These are phyloP conservation scores for Yamadazyma friedrichii DNA, from an alignment of 1,139 yeast genomes.

Conservation along the genomic window DNA sequence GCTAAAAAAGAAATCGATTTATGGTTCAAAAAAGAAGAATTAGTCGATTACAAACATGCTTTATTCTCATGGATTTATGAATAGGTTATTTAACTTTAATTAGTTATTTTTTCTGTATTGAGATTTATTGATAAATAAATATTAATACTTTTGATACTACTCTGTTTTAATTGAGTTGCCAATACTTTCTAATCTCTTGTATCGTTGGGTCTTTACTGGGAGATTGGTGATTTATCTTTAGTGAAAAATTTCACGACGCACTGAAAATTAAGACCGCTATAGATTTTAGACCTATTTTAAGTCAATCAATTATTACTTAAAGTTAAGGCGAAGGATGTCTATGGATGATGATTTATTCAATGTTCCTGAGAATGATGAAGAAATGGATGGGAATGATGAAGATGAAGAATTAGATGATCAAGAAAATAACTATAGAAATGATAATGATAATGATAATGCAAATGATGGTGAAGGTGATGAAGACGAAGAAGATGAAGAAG, in stretches of 20 bases:
- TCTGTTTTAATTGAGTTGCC: too few species aligned
- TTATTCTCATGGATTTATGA: constrained; percentile 91
- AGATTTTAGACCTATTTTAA: too few species aligned
- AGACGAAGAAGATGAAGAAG: constrained; percentile 18
- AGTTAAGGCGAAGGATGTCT: constrained; percentile 6
- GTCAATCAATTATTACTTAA: too few species aligned
- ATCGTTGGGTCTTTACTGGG: too few species aligned
- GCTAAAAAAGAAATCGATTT: constrained; percentile 94
- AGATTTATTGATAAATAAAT: too few species aligned
- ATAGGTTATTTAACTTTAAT: constrained; percentile 33
- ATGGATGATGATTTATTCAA: constrained; percentile 21
- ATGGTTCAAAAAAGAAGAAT: constrained; percentile 99
- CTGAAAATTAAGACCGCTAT: too few species aligned
- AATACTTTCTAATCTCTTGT: too few species aligned
- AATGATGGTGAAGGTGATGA: constrained; percentile 19
- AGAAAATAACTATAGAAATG: constrained; percentile 18
- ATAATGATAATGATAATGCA: constrained; percentile 14
- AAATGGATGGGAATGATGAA: constrained; percentile 14
- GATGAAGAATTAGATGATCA: constrained; percentile 18
- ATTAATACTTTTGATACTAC: not conserved
- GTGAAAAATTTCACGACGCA: too few species aligned
- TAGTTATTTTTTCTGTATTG: not conserved
- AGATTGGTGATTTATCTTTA: too few species aligned
- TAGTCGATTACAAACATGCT: constrained; percentile 88
- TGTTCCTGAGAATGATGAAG: constrained; percentile 27